Evolutionary conservation across 2,329 filamentous ascomycete species (phyloP).

Genomic region (Hortaea werneckii): DNA sequence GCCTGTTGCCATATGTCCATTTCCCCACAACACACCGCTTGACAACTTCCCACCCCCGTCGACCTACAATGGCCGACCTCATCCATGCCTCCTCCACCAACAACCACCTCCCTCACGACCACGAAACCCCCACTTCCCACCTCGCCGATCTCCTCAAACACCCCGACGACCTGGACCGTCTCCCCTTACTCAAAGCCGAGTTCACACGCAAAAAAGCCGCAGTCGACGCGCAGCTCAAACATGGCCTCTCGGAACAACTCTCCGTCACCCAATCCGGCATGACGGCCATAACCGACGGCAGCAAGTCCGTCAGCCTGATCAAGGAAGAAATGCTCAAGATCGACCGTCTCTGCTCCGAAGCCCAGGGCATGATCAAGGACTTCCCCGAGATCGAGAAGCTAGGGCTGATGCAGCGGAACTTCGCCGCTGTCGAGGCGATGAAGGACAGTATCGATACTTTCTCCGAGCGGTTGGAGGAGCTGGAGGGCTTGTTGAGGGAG

Average conservation of each 20-base stretch:
- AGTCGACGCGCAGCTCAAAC: constrained; percentile 81
- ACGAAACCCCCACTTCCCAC: constrained; percentile 40
- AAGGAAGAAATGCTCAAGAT: constrained; percentile 99
- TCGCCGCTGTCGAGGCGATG: constrained; percentile 89
- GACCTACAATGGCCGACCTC: neutral
- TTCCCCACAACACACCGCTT: too few species aligned
- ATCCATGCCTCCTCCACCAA: neutral
- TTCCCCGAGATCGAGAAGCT: constrained; percentile 88
- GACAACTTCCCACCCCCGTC: neutral
- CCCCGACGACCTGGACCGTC: constrained; percentile 95
- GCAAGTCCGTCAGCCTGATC: constrained; percentile 83
- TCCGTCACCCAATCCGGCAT: constrained; percentile 92
- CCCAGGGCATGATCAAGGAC: constrained; percentile 93
- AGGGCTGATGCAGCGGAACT: constrained; percentile 92
- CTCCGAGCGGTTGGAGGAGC: constrained; percentile 60
- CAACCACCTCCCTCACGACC: neutral
- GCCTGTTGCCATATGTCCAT: too few species aligned
- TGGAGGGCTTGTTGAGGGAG: constrained; percentile 69
- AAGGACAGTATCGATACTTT: constrained; percentile 83
- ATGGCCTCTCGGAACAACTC: constrained; percentile 81
- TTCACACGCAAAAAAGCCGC: constrained; percentile 89
- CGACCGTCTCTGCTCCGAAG: constrained; percentile 92
- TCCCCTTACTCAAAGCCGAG: constrained; percentile 77
- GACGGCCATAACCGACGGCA: constrained; percentile 75
- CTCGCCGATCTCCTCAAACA: constrained; percentile 88